Conservation (phyloP, 805 yeast genomes). For the Yarrowia phangngaensis region DNA sequence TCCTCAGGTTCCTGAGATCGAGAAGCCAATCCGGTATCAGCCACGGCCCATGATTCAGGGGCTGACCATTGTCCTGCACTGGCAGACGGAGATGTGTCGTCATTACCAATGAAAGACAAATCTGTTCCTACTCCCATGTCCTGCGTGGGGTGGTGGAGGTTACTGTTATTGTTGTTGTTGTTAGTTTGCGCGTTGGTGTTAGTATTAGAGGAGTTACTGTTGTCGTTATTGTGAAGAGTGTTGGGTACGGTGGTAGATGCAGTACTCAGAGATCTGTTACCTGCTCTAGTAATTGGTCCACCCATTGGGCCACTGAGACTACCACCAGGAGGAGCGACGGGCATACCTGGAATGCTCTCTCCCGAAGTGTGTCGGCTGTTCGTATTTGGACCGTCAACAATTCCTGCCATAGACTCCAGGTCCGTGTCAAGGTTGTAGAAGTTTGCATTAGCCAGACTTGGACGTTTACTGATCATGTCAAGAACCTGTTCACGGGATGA, state of each 20-base stretch:
- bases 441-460: constrained; percentile 7
- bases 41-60: constrained; percentile 36
- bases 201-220: neutral
- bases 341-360: constrained; percentile 24
- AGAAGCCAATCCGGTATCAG: constrained; percentile 6
- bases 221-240: neutral
- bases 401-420: constrained; percentile 51
- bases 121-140: constrained; percentile 29
- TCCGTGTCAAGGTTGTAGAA: constrained; percentile 44
- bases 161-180: constrained; percentile 1
- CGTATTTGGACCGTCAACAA: constrained; percentile 39
- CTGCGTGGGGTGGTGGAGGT: neutral
- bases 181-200: neutral
- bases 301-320: constrained; percentile 16
- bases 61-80: constrained; percentile 31
- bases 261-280: too few species aligned
- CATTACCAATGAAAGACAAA: constrained; percentile 24
- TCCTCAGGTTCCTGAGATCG: constrained; percentile 8
- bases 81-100: constrained; percentile 23
- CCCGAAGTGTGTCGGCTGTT: constrained; percentile 10
- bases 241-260: constrained; percentile 17
- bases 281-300: constrained; percentile 27
- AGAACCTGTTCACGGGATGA: constrained; percentile 21
- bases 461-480: constrained; percentile 14
- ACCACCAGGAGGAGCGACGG: constrained; percentile 18